Conservation (phyloP, 2,329 filamentous ascomycete species). For the Pyrenochaeta sp. region DNA sequence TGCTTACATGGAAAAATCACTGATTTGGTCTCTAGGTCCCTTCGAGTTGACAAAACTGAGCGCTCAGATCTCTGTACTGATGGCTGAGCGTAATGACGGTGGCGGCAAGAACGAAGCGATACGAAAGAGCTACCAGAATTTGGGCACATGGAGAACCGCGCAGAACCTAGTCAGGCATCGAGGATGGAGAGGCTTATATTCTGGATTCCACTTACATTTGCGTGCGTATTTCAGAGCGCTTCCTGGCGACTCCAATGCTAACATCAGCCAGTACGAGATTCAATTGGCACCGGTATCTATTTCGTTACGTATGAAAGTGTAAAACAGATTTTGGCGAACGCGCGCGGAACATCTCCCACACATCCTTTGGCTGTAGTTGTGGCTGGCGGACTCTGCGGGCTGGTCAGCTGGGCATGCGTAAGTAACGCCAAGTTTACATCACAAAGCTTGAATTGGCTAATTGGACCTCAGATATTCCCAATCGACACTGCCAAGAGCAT, state of each 20-base stretch:
- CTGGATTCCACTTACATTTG: constrained; percentile 80
- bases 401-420: constrained; percentile 85
- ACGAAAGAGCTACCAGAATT: constrained; percentile 73
- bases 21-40: constrained; percentile 62
- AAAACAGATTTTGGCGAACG: constrained; percentile 81
- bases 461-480: constrained; percentile 57
- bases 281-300: constrained; percentile 83
- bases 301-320: constrained; percentile 90
- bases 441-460: constrained; percentile 11
- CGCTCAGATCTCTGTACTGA: constrained; percentile 82
- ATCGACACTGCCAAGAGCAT: constrained; percentile 87
- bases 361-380: constrained; percentile 80
- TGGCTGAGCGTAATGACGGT: constrained; percentile 68
- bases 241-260: constrained; percentile 10
- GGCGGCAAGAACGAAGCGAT: constrained; percentile 46
- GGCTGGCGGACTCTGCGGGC: constrained; percentile 81
- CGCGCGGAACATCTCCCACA: constrained; percentile 76
- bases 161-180: constrained; percentile 79
- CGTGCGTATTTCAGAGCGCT: constrained; percentile 59
- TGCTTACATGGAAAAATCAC: constrained; percentile 1
- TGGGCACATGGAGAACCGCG: constrained; percentile 79
- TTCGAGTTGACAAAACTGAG: constrained; percentile 92
- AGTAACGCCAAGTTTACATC: constrained; percentile 39
- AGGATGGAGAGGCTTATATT: constrained; percentile 78
- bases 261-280: constrained; percentile 73